Percentiles rank a stretch among this genome's conserved stretches.
phyloP scores from a whole-genome alignment of 345 rosid genomes.

The Pistacia atlantica region DNA sequence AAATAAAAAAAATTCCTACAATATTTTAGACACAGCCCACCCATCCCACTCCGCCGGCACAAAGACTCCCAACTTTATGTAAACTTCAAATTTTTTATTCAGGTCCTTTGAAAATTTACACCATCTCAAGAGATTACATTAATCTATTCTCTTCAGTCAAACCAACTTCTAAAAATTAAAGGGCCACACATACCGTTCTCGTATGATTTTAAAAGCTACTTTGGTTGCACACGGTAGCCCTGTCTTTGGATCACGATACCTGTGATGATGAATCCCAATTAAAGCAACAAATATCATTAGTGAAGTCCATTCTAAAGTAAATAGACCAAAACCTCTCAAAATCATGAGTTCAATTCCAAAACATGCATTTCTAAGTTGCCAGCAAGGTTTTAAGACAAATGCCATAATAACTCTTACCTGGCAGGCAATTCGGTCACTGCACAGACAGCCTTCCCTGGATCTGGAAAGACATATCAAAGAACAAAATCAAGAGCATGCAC shows the following conservation, averaged over 20 bases:
- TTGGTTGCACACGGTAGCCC: slow-evolving; percentile 80
- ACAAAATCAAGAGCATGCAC: not conserved
- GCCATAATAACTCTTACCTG: not conserved
- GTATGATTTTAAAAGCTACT: slow-evolving; percentile 83
- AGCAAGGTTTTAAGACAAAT: too few relatives aligned
- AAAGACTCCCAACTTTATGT: too few relatives aligned
- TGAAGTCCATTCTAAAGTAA: not conserved
- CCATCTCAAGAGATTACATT: not conserved
- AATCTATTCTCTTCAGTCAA: too few relatives aligned
- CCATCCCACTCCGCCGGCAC: too few relatives aligned
- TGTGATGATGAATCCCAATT: slow-evolving; percentile 31
- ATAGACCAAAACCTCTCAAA: not conserved
- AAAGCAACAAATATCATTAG: not conserved
- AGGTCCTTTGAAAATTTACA: too few relatives aligned
- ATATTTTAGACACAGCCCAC: too few relatives aligned
- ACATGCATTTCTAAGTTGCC: not conserved
- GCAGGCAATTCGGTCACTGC: slow-evolving; percentile 61
- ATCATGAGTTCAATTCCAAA: not conserved
- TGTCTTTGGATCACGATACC: slow-evolving; percentile 96
- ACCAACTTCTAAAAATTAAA: not conserved
- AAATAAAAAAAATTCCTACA: too few relatives aligned
- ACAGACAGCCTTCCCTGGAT: slow-evolving; percentile 78
- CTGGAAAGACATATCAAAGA: slow-evolving; percentile 42
- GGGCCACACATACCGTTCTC: slow-evolving; percentile 56
- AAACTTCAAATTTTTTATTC: too few relatives aligned